Base-by-base conservation (phyloP, 495 filamentous ascomycete species). In the Glutinoglossum americanum region DNA sequence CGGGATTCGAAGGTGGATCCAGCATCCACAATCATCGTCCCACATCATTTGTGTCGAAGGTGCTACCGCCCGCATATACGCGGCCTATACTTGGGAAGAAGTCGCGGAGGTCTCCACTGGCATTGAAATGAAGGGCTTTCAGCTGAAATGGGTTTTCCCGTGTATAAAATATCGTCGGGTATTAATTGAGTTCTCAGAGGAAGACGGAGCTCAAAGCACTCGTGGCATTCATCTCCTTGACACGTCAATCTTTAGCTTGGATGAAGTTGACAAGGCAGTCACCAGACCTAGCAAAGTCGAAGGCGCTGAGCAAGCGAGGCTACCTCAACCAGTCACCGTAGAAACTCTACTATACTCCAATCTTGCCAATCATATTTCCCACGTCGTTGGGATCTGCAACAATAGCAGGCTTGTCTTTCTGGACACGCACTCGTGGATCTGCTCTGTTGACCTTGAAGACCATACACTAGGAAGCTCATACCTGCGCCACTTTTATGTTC, bases 401-500 rank as follows among this genome's bases (percentile, higher is more conserved):
- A 27, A 19, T 11, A 3, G 7, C 8, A 56, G 9, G 15, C 32
- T 33, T 10, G 13, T 56, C 30, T 56, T 56, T 6, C 54, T 56
- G 15, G 27, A 56, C 54, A 17, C 23, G 0, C 0, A 23, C 30
- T 44, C 37, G 0, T 35, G 54, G 54, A 21, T 56, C 27, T 56
- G 54, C 27, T 56, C 30, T 3, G 27, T 3, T 5, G 26, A 27
- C n/a, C 47, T 49, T 1, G 8, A 21, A n/a, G 19, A 1, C 6
- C 30, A 4, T 33, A 9, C 9, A 9, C 47, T 25, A 13, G 47
- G 19, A 6, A 15, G n/a, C 13, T 23, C 13, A 27, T 61, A 61
- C 55, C 25, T 49, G 15, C 27, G 59, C 32, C 61, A 63, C 54
- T 63, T 60, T 26, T 63, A 58, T 27, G 51, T 63, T 25, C 60